Evolutionary conservation across 1,284 basidiomycete genomes (phyloP).

Genomic region (Ustilago curta): DNA sequence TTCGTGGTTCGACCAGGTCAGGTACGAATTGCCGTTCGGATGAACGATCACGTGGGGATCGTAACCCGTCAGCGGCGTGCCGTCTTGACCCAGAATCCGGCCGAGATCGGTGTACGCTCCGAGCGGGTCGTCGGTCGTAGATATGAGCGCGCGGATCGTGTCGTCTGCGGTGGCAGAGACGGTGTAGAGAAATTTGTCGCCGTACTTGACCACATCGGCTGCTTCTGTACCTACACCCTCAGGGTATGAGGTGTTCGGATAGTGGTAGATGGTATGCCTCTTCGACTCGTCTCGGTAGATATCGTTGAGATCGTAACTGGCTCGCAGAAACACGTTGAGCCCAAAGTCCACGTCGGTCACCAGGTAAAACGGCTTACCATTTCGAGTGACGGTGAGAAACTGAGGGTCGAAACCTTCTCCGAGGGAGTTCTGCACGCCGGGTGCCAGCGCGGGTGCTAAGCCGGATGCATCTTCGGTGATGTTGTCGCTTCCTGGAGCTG

Average conservation of each 20-base stretch:
- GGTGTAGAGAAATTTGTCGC: constrained; percentile 29
- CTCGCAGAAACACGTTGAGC: constrained; percentile 30
- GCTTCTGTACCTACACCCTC: constrained; percentile 46
- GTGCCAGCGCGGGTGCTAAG: constrained; percentile 37
- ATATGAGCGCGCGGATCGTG: constrained; percentile 36
- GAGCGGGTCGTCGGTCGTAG: constrained; percentile 24
- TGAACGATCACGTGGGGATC: constrained; percentile 47
- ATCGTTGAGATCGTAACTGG: constrained; percentile 40
- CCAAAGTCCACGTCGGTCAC: constrained; percentile 47
- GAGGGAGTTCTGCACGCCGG: constrained; percentile 35
- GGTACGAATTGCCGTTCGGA: constrained; percentile 45
- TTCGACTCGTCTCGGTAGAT: constrained; percentile 38
- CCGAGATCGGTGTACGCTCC: constrained; percentile 37
- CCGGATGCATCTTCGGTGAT: constrained; percentile 41
- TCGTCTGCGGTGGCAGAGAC: constrained; percentile 41
- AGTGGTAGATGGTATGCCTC: constrained; percentile 31
- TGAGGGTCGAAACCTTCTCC: constrained; percentile 46
- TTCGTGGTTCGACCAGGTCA: constrained; percentile 46
- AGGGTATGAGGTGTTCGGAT: constrained; percentile 25
- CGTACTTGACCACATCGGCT: constrained; percentile 32
- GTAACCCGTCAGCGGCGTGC: constrained; percentile 27
- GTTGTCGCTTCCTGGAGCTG: constrained; percentile 35
- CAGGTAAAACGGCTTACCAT: constrained; percentile 32
- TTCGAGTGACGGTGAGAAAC: constrained; percentile 27
- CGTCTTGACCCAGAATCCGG: constrained; percentile 24